Base-by-base conservation (phyloP, 805 yeast species). In the Alloascoidea hylecoeti region DNA sequence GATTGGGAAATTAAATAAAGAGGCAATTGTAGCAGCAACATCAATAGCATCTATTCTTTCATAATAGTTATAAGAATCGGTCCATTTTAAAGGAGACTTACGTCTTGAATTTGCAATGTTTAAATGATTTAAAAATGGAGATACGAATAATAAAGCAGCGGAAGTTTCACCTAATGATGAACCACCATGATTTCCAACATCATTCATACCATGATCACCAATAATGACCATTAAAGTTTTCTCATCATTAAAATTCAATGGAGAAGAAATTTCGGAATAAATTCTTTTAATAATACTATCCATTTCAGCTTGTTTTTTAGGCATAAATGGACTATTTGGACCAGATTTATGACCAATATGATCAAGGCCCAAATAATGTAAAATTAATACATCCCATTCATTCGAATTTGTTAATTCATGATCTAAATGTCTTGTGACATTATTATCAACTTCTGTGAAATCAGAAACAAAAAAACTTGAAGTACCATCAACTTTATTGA, bases 281-380 rank as follows among this genome's bases (percentile, higher is more conserved):
- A 89, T 52, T 28, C 60, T 49, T 35, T 64, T 43, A 2, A 88
- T 58, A 1, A 92, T 68, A 0, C 41, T 45, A 52, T 92, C 96
- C 95, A 92, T 84, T 54, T 92, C 98, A 3, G 39, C 41, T 43
- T 86, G 96, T 50, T 92, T 92, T 0, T 60, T 64, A 5, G 75
- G 72, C 98, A 92, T 92, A 46, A 74, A 76, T 0, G 70, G 58
- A 6, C 95, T 84, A 4, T 60, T 49, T 0, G 98, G 89, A 0
- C 99, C 99, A 35, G 95, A 94, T 53, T 86, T 89, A 55, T 92
- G 99, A 2, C 99, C 99, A 49, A 92, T 92, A 53, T 92, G 99
- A 53, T 92, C 99, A 18, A 92, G 62, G 0, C 99, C 99, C 15
- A 92, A 60, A 49, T 89, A 92, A 54, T 92, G 99, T 30, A 92